These are phyloP conservation scores for Trypanosoma caninum DNA, from an alignment of 208 protist species.

Conservation along the genomic window DNA sequence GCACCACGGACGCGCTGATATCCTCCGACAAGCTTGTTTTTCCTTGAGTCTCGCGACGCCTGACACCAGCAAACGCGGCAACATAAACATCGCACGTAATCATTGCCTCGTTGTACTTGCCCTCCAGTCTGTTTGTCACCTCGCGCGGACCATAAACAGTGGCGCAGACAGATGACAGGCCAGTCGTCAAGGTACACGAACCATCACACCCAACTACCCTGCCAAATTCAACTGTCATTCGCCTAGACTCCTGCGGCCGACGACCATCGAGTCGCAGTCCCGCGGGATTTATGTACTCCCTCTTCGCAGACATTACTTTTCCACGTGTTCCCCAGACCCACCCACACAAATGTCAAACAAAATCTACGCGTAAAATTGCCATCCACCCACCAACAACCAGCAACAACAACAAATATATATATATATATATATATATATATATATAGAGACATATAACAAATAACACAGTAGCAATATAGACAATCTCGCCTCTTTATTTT, in stretches of 20 bases:
- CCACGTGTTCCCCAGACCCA: too few relatives aligned
- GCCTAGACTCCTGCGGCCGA: constrained; percentile 59
- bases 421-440: constrained; percentile 11
- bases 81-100: constrained; percentile 81
- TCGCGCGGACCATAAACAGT: constrained; percentile 72
- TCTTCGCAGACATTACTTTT: constrained; percentile 34
- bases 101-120: constrained; percentile 55
- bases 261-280: constrained; percentile 80
- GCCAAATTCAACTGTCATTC: constrained; percentile 61
- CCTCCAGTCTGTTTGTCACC: constrained; percentile 47
- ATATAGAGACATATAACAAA: not conserved
- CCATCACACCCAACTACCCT: constrained; percentile 63
- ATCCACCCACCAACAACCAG: not conserved
- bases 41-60: constrained; percentile 56
- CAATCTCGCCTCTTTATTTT: too few relatives aligned
- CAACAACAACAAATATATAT: constrained; percentile 6
- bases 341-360: not conserved
- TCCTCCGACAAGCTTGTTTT: constrained; percentile 64
- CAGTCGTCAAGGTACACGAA: constrained; percentile 59
- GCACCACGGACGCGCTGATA: constrained; percentile 63
- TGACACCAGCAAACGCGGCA: constrained; percentile 72
- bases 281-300: constrained; percentile 82
- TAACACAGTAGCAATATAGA: not conserved
- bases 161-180: constrained; percentile 63
- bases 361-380: not conserved